These are phyloP conservation scores for Phytophthora litchii DNA, from an alignment of 352 stramenopile species.

Conservation along the genomic window DNA sequence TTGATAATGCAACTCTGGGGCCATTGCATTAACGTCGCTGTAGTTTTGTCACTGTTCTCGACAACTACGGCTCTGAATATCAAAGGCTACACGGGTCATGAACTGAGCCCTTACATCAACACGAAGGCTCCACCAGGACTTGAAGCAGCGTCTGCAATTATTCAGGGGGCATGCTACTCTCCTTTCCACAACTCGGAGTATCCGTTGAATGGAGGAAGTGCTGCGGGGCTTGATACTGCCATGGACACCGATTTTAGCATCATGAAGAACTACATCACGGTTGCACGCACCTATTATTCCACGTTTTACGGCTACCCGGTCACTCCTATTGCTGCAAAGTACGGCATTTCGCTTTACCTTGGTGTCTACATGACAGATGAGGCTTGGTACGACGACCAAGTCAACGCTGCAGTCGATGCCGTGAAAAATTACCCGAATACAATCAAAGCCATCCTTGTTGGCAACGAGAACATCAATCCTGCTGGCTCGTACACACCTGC, in stretches of 20 bases:
- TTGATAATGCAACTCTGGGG: constrained; percentile 27
- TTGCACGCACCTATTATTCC: constrained; percentile 84
- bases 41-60: constrained; percentile 14
- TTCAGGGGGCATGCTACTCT: constrained; percentile 70
- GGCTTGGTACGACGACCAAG: constrained; percentile 60
- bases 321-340: constrained; percentile 40
- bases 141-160: constrained; percentile 24
- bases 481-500: constrained; percentile 46
- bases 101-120: constrained; percentile 19
- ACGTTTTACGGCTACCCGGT: constrained; percentile 63
- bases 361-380: constrained; percentile 81
- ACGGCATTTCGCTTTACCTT: constrained; percentile 67
- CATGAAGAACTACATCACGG: constrained; percentile 64
- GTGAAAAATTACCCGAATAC: constrained; percentile 60
- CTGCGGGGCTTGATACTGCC: constrained; percentile 43
- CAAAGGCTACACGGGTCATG: constrained; percentile 21
- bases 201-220: constrained; percentile 46
- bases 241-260: constrained; percentile 74
- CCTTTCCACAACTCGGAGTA: constrained; percentile 81
- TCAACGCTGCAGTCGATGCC: constrained; percentile 48
- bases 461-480: constrained; percentile 76
- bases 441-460: constrained; percentile 64
- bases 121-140: constrained; percentile 8
- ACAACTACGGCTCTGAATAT: constrained; percentile 25
- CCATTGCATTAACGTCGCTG: constrained; percentile 5